These are phyloP conservation scores for Talaromyces wortmannii DNA, from an alignment of 495 filamentous ascomycete genomes.

Conservation along the genomic window DNA sequence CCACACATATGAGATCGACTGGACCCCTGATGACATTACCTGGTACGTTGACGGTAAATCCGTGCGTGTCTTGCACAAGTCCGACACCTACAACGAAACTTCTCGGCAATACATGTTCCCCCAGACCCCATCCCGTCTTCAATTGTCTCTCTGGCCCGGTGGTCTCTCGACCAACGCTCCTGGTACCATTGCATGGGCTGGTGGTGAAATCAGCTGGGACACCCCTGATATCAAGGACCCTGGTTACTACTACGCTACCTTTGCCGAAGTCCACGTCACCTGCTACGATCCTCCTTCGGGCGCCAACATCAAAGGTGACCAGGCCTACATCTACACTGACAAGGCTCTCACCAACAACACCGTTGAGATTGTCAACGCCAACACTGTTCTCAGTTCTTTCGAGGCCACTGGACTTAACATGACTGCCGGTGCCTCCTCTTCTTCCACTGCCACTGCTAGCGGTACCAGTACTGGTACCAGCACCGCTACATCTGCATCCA, in stretches of 20 bases:
- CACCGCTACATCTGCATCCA: slow-evolving; percentile 10
- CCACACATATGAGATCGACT: slow-evolving; percentile 91
- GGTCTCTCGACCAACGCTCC: slow-evolving; percentile 69
- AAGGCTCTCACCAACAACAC: slow-evolving; percentile 62
- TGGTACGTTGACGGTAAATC: slow-evolving; percentile 81
- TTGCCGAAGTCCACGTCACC: slow-evolving; percentile 68
- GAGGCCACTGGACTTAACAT: slow-evolving; percentile 71
- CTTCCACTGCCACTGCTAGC: slow-evolving; percentile 15
- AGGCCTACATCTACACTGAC: slow-evolving; percentile 71
- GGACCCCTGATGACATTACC: slow-evolving; percentile 75
- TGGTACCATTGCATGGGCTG: slow-evolving; percentile 89
- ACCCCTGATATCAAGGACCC: slow-evolving; percentile 68
- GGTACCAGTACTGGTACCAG: slow-evolving; percentile 14
- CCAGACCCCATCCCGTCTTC: slow-evolving; percentile 87
- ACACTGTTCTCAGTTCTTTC: slow-evolving; percentile 73
- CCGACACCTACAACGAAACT: slow-evolving; percentile 78
- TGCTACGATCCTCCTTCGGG: slow-evolving; percentile 74
- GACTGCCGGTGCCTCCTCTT: slow-evolving; percentile 23
- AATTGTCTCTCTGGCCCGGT: slow-evolving; percentile 95
- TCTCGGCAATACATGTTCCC: slow-evolving; percentile 80
- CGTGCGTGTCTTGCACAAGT: slow-evolving; percentile 64
- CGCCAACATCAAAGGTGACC: slow-evolving; percentile 50
- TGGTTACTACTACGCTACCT: slow-evolving; percentile 84
- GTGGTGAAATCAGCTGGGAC: slow-evolving; percentile 85
- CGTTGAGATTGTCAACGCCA: slow-evolving; percentile 65